Base-by-base conservation (phyloP, 2,329 filamentous ascomycete species). In the Colletotrichum godetiae region DNA sequence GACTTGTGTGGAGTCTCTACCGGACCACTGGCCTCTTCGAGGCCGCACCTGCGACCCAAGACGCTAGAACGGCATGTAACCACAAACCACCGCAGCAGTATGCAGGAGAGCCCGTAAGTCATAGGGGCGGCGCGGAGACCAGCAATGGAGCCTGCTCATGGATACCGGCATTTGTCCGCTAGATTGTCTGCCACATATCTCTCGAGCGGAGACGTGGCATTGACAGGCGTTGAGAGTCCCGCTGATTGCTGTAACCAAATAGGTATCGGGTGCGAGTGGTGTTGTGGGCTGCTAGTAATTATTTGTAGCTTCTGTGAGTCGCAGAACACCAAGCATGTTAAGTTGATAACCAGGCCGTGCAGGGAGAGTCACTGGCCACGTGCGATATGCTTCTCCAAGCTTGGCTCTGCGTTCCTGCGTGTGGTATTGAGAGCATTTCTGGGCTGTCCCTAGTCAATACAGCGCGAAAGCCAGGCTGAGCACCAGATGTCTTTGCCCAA, bases 31-130 rank as follows among this genome's bases (percentile, higher is more conserved):
- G 65, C 69, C 58, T 63, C 69, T 58, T 72, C 42, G 35, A 68
- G 69, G 69, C 52, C 69, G 58, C 52, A 37, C 37, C 22, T 55
- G 65, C 68, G 57, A 53, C 53, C 52, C 69, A 68, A 68, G 58
- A 33, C 69, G 58, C 65, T 72, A 68, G 65, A 27, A 58, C 69
- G 65, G 65, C 69, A 72, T 63, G 69, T 68, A 68, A 72, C 69
- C 69, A 72, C 52, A 72, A 68, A 58, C 52, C 65, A 35, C 65
- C 24, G 37, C 57, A 62, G 55, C 27, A 31, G 27, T 53, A 56
- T 63, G 69, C 65, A 63, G 33, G 22, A 58, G 65, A 55, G n/a
- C 29, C 37, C 37, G 22, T 22, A 33, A n/a, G 55, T 27, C 22
- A 33, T 27, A 37, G 52, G 24, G 35, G 33, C 15, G 27, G 46